Evolutionary conservation across 306 rosid species (phyloP).

Genomic region (Crataegus laevigata): DNA sequence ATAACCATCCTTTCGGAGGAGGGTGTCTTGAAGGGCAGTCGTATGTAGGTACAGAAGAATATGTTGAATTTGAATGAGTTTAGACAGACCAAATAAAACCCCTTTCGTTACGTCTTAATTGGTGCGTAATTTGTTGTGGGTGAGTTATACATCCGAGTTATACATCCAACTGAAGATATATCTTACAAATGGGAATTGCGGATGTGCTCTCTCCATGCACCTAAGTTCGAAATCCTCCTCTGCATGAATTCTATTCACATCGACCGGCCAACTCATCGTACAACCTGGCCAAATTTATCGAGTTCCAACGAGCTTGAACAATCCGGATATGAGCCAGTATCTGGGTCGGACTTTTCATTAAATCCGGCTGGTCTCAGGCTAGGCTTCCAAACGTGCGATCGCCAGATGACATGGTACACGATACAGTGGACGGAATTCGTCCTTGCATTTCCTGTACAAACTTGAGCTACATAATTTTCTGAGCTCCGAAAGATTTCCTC

Average conservation of each 20-base stretch:
- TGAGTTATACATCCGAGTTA: no score
- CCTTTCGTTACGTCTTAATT: no score
- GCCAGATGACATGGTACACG: background rate
- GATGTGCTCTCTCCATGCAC: no score
- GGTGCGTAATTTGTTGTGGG: no score
- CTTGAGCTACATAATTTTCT: slow-evolving; percentile 12
- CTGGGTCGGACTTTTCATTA: background rate
- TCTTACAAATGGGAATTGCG: no score
- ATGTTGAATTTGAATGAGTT: no score
- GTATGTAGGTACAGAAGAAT: background rate
- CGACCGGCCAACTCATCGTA: background rate
- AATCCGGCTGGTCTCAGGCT: background rate
- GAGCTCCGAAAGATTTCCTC: slow-evolving; percentile 36
- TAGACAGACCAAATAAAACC: no score
- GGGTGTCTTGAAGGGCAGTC: background rate
- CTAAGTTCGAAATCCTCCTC: no score
- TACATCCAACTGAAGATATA: no score
- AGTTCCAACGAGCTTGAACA: background rate
- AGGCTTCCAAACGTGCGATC: background rate
- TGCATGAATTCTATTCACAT: no score
- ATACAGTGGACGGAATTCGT: background rate
- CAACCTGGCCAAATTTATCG: no score
- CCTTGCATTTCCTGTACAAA: background rate
- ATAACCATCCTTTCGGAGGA: background rate
- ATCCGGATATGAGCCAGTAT: background rate